Percentiles rank a stretch among this genome's conserved stretches.
Evolutionary conservation across 106 monocot species (phyloP).

Genomic region (Apostasia shenzhenica): DNA sequence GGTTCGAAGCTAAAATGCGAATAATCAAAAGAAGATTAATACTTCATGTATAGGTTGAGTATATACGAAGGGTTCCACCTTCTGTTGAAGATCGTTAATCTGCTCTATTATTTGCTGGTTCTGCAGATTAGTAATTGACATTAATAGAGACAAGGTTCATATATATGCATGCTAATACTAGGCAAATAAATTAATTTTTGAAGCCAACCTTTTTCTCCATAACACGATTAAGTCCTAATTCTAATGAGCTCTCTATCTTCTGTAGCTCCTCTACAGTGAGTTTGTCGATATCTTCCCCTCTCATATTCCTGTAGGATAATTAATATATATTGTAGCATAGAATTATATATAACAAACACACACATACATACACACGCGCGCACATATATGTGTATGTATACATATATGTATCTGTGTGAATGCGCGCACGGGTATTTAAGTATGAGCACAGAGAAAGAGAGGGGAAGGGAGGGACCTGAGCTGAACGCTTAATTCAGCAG

Average conservation of each 20-base stretch:
- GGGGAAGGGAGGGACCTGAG: conserved; percentile 21
- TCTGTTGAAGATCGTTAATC: conserved; percentile 41
- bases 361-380: neutral
- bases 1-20: neutral
- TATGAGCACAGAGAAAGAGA: neutral
- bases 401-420: neutral
- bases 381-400: too few species aligned
- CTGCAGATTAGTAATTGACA: conserved; percentile 11
- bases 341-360: neutral
- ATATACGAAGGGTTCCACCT: conserved; percentile 20
- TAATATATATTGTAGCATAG: neutral
- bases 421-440: neutral
- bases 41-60: neutral
- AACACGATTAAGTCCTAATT: conserved; percentile 32
- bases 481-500: conserved; percentile 26
- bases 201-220: conserved; percentile 35
- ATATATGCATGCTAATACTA: neutral
- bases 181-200: neutral
- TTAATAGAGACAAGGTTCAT: neutral
- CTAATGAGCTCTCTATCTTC: conserved; percentile 43
- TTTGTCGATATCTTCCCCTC: conserved; percentile 44
- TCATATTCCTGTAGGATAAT: conserved; percentile 29
- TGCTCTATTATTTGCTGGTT: conserved; percentile 34
- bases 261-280: conserved; percentile 36
- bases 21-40: too few species aligned